Evolutionary conservation across 176 grass and related monocot genomes (phyloP), one percentile per base, ranked within the genome.

Genomic region (Avena insularis): DNA sequence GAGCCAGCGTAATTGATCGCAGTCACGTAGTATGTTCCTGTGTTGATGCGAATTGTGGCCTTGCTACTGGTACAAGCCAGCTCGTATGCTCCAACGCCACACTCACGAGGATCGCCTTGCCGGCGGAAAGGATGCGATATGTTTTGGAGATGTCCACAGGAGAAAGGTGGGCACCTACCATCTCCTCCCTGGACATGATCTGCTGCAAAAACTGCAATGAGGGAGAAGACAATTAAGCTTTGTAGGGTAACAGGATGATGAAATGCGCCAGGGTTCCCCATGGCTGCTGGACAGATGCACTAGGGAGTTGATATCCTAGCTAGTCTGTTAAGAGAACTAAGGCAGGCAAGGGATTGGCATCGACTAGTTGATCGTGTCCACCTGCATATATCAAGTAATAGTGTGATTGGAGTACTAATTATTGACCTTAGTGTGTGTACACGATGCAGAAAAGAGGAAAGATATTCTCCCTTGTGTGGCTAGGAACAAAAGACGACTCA

Each of bases 1-100:
- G 14, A 66, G 33, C 0, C 27, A 1, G 16, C 15, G 27, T 66
- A 66, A 27, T 82, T 66, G 79, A 93, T 93, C 57, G 20, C 9
- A 3, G 12, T 40, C 35, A 91, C 86, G 0, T 77, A 75, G 47
- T 75, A 75, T 75, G 47, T 51, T 75, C 20, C 47, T 3, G 17
- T 72, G 40, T 7, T 9, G 19, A 48, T 72, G 12, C 8, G 46
- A 75, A 75, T 75, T 5, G 46, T 29, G 31, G 47, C 46, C 10
- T 75, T 75, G 47, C 46, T 31, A 49, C 8, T 13, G 27, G 12
- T 66, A 0, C 62, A 66, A 66, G 5, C 62, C 62, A 33, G 27
- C 27, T 66, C 62, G 5, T 66, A 33, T 31, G 12, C n/a, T 63
- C 13, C 12, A 66, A 14, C 10, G 12, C 62, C 62, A 0, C 62